Conservation (phyloP, 1,139 yeast genomes). For the Nadsonia commutata region DNA sequence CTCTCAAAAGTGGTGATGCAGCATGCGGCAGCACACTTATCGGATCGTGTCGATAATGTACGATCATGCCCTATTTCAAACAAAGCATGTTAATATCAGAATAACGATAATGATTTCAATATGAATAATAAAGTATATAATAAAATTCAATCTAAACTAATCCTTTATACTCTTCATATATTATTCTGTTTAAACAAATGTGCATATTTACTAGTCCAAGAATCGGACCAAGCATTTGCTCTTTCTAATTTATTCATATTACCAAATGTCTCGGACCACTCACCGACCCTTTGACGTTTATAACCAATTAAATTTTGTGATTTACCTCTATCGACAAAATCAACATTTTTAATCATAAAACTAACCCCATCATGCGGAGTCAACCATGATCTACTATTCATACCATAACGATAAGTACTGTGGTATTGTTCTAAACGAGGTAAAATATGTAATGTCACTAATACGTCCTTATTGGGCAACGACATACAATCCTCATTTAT, state of each 20-base stretch:
- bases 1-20: no score
- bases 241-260: not conserved
- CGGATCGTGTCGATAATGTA: no score
- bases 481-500: not conserved
- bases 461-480: not conserved
- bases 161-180: no score
- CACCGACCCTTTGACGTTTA: not conserved
- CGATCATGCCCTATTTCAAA: no score
- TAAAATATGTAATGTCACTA: conserved; percentile 54
- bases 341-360: conserved; percentile 38
- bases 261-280: not conserved
- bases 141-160: no score
- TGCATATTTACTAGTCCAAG: not conserved
- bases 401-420: conserved; percentile 51
- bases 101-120: no score
- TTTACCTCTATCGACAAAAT: conserved; percentile 14
- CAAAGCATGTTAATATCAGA: no score
- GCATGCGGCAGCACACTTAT: no score
- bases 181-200: no score
- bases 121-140: no score
- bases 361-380: conserved; percentile 58
- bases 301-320: not conserved
- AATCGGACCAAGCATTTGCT: not conserved
- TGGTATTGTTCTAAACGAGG: conserved; percentile 51
- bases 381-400: conserved; percentile 64